Evolutionary conservation across 1,139 yeast genomes (phyloP), one percentile per base, ranked within the genome.

Genomic region (Yamadazyma blattariae): DNA sequence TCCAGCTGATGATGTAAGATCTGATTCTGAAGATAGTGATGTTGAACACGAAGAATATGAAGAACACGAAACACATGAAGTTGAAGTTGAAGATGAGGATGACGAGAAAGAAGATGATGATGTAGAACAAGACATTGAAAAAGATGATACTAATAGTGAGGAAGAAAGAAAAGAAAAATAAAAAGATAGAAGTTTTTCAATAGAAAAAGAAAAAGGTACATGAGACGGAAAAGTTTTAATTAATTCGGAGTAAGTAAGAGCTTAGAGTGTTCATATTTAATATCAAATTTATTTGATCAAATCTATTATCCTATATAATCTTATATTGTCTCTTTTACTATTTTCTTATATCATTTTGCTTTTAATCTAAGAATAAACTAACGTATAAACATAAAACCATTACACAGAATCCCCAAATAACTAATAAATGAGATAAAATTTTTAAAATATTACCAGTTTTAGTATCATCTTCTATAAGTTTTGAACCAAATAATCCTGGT

Each of bases 1-100:
- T 15, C 78, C 80, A 24, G 94, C 88, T 34, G 96, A 89, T 56
- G 85, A 83, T 40, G 82, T 95, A 46, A 79, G 95, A 55, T 90
- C 87, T 51, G 86, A 77, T 46, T 92, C 83, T 31, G 84, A 77
- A 35, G 67, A 61, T 32, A 67, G 59, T 21, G 54, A 45, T 5
- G 71, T 61, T 32, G 52, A 40, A 16, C 52, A 44, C 11, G 45
- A 35, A 16, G 39, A 46, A 7, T 38, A 31, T 13, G 38, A 35
- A 29, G 30, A 34, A 16, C 33, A 32, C 2, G 38, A 31, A 13
- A 21, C 29, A 10, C 29, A 33, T 19, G 25, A 29, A 20, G 28
- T 29, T 16, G 40, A 25, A 4, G 33, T 17, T 4, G 24, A 21
- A 21, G 24, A 19, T 19, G 9, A 7, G 5, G 24, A 25, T 30